A percentile compares a stretch with the other conserved stretches of the same genome.
Conservation (phyloP, 345 rosid species). For the Litchi chinensis region DNA sequence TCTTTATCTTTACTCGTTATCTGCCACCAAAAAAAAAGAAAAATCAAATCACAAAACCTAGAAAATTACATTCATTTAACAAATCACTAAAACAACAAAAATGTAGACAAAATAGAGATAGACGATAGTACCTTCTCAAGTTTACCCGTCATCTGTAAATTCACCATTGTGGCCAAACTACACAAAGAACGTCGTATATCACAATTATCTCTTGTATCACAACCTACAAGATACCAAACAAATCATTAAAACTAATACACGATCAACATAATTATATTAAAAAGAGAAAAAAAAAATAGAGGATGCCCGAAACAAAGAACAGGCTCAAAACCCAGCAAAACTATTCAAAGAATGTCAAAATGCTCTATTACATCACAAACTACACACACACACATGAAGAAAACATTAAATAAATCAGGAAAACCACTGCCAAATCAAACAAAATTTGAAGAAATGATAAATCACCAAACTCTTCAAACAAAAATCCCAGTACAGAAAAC, state of each 20-base stretch:
- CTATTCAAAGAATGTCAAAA: neutral
- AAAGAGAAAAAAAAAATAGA: neutral
- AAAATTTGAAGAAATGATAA: neutral
- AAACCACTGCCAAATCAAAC: neutral
- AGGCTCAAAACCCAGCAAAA: neutral
- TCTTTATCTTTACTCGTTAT: constrained; percentile 99
- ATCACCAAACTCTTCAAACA: too few species aligned
- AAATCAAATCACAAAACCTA: neutral
- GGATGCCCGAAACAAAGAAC: neutral
- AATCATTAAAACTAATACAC: neutral
- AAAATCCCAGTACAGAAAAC: too few species aligned
- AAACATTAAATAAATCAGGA: neutral
- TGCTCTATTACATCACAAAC: neutral
- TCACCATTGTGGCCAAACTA: constrained; percentile 54
- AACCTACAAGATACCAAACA: neutral
- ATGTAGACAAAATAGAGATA: neutral
- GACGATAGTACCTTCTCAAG: constrained; percentile 76
- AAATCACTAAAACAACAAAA: neutral
- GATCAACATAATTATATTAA: neutral
- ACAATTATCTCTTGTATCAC: neutral
- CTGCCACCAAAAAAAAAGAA: constrained; percentile 45
- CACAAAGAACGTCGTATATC: neutral
- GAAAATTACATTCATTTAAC: neutral
- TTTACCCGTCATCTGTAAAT: constrained; percentile 77
- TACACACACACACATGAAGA: neutral